A percentile compares a stretch with the other conserved stretches of the same genome.
phyloP scores from a whole-genome alignment of 176 grass and related monocot genomes.

The Juncus effusus region DNA sequence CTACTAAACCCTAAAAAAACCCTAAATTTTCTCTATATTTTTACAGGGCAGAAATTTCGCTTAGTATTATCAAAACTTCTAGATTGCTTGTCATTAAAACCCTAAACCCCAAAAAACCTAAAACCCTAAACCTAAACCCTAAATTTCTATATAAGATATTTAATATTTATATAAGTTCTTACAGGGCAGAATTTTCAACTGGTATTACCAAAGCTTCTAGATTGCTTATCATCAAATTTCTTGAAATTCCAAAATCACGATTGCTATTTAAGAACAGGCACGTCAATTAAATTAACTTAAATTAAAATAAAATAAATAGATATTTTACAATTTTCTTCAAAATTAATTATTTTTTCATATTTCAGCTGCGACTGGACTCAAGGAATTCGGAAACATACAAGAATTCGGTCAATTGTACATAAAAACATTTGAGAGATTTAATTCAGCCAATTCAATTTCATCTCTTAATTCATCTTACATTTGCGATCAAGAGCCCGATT shows the following conservation, averaged over 20 bases:
- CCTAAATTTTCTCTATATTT: constrained; percentile 2
- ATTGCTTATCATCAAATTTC: constrained; percentile 83
- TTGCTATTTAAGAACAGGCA: constrained; percentile 92
- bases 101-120: constrained; percentile 15
- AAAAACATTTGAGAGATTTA: constrained; percentile 72
- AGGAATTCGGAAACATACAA: constrained; percentile 91
- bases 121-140: not conserved
- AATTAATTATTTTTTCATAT: constrained; percentile 36
- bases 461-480: constrained; percentile 73
- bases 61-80: constrained; percentile 71
- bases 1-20: constrained; percentile 1
- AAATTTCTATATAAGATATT: not conserved
- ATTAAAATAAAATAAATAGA: constrained; percentile 7
- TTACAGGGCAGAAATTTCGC: constrained; percentile 69
- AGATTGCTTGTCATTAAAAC: constrained; percentile 72
- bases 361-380: constrained; percentile 68
- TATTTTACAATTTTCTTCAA: not conserved
- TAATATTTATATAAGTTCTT: constrained; percentile 28
- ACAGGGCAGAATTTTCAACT: constrained; percentile 61
- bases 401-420: constrained; percentile 65
- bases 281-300: constrained; percentile 8
- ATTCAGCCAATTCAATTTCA: constrained; percentile 67
- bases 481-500: constrained; percentile 95
- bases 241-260: constrained; percentile 83
- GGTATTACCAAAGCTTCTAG: constrained; percentile 76